Percentiles rank a stretch among this genome's conserved stretches.
These are phyloP conservation scores for Podaxis pistillaris DNA, from an alignment of 768 basidiomycete genomes.

Conservation along the genomic window DNA sequence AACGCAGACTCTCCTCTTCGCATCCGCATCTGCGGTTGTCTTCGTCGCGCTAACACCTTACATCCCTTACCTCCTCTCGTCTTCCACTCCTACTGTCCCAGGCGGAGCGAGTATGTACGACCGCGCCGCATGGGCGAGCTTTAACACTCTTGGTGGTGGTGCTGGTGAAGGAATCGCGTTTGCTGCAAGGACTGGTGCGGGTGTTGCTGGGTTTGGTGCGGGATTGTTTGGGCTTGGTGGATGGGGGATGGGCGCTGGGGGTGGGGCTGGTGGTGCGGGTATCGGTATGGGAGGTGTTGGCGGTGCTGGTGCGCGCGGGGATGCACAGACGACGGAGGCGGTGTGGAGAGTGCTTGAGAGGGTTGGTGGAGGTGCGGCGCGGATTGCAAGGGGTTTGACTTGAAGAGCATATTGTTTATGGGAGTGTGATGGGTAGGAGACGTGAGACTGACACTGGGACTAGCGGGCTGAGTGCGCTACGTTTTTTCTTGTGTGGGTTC, in stretches of 20 bases:
- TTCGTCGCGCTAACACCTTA: constrained; percentile 62
- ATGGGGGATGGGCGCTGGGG: constrained; percentile 15
- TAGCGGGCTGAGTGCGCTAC: neutral
- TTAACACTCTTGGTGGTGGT: constrained; percentile 71
- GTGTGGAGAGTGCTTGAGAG: constrained; percentile 72
- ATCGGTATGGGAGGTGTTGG: constrained; percentile 66
- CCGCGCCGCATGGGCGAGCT: constrained; percentile 75
- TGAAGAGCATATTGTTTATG: constrained; percentile 22
- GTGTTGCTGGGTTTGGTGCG: neutral
- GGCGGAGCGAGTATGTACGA: constrained; percentile 76
- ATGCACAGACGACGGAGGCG: constrained; percentile 36
- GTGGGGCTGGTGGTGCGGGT: constrained; percentile 35
- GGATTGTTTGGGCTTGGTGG: neutral
- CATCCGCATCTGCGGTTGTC: constrained; percentile 61
- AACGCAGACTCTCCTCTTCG: constrained; percentile 53
- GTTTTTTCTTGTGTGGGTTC: neutral
- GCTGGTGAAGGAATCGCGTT: constrained; percentile 9
- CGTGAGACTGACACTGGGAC: too few species aligned
- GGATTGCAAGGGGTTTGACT: constrained; percentile 74
- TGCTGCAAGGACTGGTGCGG: neutral
- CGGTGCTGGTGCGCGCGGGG: constrained; percentile 33
- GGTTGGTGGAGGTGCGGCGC: constrained; percentile 72
- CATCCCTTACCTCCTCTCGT: constrained; percentile 30
- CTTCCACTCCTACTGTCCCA: constrained; percentile 51
- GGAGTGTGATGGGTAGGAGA: neutral